phyloP scores from a whole-genome alignment of 208 protist species.

The Wallacemonas collosoma region DNA sequence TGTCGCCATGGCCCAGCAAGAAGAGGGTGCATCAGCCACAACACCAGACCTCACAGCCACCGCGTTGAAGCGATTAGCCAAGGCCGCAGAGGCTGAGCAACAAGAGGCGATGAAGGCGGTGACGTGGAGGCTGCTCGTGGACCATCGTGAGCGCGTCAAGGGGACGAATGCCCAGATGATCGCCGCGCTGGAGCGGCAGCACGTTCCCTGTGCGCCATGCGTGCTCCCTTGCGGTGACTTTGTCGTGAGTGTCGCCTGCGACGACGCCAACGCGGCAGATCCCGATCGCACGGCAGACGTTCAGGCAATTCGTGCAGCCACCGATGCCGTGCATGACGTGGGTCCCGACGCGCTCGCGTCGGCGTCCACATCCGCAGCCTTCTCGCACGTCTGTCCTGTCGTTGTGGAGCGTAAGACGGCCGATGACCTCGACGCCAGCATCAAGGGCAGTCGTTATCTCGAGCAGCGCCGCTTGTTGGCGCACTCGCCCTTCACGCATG shows the following conservation, averaged over 20 bases:
- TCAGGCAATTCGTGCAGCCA: too few relatives aligned
- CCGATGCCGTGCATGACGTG: background rate
- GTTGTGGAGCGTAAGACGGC: slow-evolving; percentile 85
- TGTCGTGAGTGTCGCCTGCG: slow-evolving; percentile 22
- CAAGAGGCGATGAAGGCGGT: slow-evolving; percentile 16
- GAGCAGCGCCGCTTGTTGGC: slow-evolving; percentile 74
- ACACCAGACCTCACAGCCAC: background rate
- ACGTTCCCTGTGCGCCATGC: slow-evolving; percentile 41
- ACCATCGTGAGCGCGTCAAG: slow-evolving; percentile 61
- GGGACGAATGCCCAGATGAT: slow-evolving; percentile 51
- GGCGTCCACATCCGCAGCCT: background rate
- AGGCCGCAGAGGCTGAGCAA: slow-evolving; percentile 11
- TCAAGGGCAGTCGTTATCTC: slow-evolving; percentile 60
- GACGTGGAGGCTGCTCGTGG: slow-evolving; percentile 67
- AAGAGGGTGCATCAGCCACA: background rate
- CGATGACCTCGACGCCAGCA: slow-evolving; percentile 69
- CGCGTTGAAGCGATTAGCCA: slow-evolving; percentile 4
- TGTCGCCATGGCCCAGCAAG: background rate
- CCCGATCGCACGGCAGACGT: too few relatives aligned
- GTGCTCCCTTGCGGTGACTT: slow-evolving; percentile 76
- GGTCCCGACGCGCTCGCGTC: too few relatives aligned
- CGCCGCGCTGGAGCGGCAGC: slow-evolving; percentile 34
- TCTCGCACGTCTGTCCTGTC: slow-evolving; percentile 42
- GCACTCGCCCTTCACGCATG: slow-evolving; percentile 42
- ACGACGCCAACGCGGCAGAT: background rate